Base-by-base conservation (phyloP, 2,329 filamentous ascomycete species). In the Penicillium sp. region DNA sequence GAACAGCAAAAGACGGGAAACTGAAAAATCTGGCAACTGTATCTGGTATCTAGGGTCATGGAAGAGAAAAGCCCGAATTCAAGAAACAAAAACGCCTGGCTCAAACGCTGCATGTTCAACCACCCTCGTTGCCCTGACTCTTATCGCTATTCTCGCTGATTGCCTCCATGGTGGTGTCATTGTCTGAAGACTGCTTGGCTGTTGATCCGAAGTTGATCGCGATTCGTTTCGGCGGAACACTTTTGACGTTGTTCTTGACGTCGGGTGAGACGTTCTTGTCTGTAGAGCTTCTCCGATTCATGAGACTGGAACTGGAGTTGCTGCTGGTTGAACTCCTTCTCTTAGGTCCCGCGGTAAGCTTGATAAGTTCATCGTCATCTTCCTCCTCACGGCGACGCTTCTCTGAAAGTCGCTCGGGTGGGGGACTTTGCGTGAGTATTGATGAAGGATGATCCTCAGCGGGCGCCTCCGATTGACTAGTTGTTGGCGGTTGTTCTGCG, bases 341-440 rank as follows among this genome's bases (percentile, higher is more conserved):
- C 57, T 76, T 76, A 1, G 72, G 67, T 19, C 68, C 72, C 9
- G 69, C 66, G 56, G 88, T 83, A 60, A 96, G 78, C 71, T 93
- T 95, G 46, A 84, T 84, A n/a, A 97, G 74, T 63, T 92, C 89
- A 57, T 96, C 91, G 48, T 95, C 91, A 38, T 96, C 92, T 54
- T 96, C 92, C 65, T 95, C 91, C 60, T 78, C 74, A 36, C 93
- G 82, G 40, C 92, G 82, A 40, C 92, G 86, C 71, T 97, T 97
- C 68, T 95, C 89, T 0, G 89, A 87, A 14, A 95, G 72, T 46
- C 89, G 81, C 69, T 95, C 89, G 0, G 85, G 54, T 4, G 58
- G 85, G 12, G 56, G 25, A 13, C 4, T 60, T 40, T 66, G 66
- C 11, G 55, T 50, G 4, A 52, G 46, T 29, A 58, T 45, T 14